Conservation (phyloP, 331 rosid genomes). For the Arachis monticola region DNA sequence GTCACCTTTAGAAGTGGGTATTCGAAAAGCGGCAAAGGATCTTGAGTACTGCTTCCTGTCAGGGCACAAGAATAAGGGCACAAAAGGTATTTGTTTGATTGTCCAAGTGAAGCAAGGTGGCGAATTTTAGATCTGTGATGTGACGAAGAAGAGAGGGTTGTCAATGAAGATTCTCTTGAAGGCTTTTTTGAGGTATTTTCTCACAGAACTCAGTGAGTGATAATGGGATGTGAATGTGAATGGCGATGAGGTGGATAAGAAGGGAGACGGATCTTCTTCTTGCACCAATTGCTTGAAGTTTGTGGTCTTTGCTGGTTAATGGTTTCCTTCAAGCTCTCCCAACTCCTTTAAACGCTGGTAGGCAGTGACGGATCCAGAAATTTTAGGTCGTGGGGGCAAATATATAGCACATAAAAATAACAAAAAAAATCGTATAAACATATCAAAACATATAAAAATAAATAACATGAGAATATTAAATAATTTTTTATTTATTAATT, state of each 20-base stretch:
- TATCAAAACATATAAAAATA: too few species aligned
- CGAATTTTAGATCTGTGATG: too few species aligned
- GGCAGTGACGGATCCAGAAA: background rate
- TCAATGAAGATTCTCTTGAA: too few species aligned
- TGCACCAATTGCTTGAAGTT: too few species aligned
- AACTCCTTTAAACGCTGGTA: slow-evolving; percentile 67
- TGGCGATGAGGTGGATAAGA: slow-evolving; percentile 24
- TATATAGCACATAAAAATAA: too few species aligned
- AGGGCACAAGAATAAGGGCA: slow-evolving; percentile 54
- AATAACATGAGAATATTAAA: too few species aligned
- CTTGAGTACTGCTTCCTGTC: slow-evolving; percentile 77
- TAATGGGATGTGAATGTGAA: slow-evolving; percentile 23
- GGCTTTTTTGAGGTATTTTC: too few species aligned
- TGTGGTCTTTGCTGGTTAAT: background rate
- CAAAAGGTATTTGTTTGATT: slow-evolving; percentile 52
- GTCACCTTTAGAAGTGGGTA: slow-evolving; percentile 74
- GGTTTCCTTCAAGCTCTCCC: slow-evolving; percentile 76
- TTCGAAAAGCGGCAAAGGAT: slow-evolving; percentile 85
- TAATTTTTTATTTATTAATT: too few species aligned
- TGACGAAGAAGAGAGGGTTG: too few species aligned
- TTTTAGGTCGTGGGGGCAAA: too few species aligned
- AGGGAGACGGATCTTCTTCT: too few species aligned
- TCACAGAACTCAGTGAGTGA: slow-evolving; percentile 39
- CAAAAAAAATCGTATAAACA: too few species aligned
- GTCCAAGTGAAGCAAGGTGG: slow-evolving; percentile 44